Base-by-base conservation (phyloP, 2,329 filamentous ascomycete genomes). In the Fusarium sp. region DNA sequence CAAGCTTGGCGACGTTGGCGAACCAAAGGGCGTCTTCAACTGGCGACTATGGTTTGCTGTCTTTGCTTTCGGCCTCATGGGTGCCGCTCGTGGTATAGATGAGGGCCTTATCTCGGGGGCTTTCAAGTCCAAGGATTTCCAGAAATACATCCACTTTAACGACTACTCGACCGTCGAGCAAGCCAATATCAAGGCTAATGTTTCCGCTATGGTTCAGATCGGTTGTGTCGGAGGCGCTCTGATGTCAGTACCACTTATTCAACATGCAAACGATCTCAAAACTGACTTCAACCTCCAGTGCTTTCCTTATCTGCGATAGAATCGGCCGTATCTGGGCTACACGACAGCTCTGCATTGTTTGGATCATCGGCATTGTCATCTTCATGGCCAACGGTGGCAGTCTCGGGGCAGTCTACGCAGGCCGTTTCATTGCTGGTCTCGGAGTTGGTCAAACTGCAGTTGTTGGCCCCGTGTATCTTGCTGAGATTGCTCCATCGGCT, bases 391-490 rank as follows among this genome's bases (percentile, higher is more conserved):
- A 60, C 2, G 58, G 58, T 2, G 58, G 58, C 1, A 62, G 29
- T 25, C 40, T 62, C n/a, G 58, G 57, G 8, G 46, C 60, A 11
- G 50, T 68, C 4, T 69, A 69, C 27, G 47, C 58, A 1, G 66
- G 65, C 6, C 50, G 66, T n/a, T 62, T 69, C 23, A 49, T 69
- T 13, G 65, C 65, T 5, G 66, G 66, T 18, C 50, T 69, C 11
- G 65, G 66, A 21, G 55, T 69, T 4, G 66, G 66, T 3, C 59
- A 67, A 20, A 66, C 59, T 14, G 66, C 65, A 14, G 66, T 69
- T 11, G 65, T 69, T 0, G 66, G 65, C 2, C 66, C 66, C 11
- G 66, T 69, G 27, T 51, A 63, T 9, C 51, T 69, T 11, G 66
- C 65, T 11, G 65, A 69, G 35, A 69, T 69, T n/a, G 65, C 66